A percentile compares a stretch with the other conserved stretches of the same genome.
These are phyloP conservation scores for Leishmania tarentolae DNA, from an alignment of 208 protist species.

Conservation along the genomic window DNA sequence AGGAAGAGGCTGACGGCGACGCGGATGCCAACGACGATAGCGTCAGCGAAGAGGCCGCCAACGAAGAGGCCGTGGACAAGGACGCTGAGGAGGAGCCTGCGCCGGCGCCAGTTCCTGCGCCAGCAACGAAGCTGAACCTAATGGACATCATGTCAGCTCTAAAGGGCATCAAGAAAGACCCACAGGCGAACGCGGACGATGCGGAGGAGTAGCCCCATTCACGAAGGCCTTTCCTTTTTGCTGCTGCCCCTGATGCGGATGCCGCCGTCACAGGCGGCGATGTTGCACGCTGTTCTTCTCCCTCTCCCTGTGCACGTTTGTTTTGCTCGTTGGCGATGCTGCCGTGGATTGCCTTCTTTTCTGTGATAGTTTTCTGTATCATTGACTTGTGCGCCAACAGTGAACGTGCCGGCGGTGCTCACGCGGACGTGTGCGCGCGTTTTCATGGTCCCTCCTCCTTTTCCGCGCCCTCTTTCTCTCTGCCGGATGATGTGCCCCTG, in stretches of 20 bases:
- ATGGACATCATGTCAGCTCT: slow-evolving; percentile 65
- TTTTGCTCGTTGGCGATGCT: not conserved
- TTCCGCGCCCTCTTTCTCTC: not conserved
- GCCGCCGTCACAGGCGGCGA: not conserved
- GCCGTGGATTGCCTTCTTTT: not conserved
- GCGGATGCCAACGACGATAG: not conserved
- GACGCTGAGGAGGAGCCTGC: slow-evolving; percentile 15
- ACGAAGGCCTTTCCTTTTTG: not conserved
- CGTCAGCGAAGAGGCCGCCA: slow-evolving; percentile 5
- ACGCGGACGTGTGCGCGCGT: not conserved
- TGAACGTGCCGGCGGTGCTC: not conserved
- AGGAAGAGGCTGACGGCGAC: slow-evolving; percentile 4
- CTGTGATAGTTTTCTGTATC: not conserved
- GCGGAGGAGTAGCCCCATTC: slow-evolving; percentile 3
- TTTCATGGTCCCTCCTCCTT: not conserved
- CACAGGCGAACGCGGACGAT: slow-evolving; percentile 10
- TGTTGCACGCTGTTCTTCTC: not conserved
- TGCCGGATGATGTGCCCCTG: not conserved
- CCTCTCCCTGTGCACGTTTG: not conserved
- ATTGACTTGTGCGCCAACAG: not conserved
- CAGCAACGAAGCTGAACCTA: slow-evolving; percentile 51
- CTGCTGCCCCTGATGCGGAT: not conserved
- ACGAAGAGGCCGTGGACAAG: slow-evolving; percentile 2
- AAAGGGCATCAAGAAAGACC: slow-evolving; percentile 34
- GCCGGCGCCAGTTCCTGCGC: slow-evolving; percentile 1